Percentiles rank a stretch among this genome's conserved stretches.
These are phyloP conservation scores for Lolium multiflorum DNA, from an alignment of 176 grass and related monocot genomes.

Conservation along the genomic window DNA sequence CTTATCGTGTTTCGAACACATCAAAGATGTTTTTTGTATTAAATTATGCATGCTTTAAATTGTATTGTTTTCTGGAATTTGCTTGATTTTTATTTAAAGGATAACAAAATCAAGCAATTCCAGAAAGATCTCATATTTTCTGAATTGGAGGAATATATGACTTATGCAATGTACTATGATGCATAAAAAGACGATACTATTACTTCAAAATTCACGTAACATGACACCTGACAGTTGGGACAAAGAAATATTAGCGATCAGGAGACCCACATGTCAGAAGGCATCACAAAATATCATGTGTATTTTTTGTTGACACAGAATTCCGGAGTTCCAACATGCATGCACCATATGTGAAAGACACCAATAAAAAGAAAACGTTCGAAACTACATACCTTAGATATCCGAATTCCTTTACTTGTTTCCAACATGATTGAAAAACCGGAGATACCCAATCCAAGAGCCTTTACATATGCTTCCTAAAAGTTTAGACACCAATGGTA, in stretches of 20 bases:
- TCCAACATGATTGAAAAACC: constrained; percentile 64
- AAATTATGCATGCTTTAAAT: too few species aligned
- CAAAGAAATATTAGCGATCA: not conserved
- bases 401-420: too few species aligned
- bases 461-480: constrained; percentile 96
- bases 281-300: not conserved
- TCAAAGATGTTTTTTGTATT: too few species aligned
- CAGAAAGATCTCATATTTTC: too few species aligned
- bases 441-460: constrained; percentile 89
- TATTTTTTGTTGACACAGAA: not conserved
- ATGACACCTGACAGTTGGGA: not conserved
- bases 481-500: constrained; percentile 37
- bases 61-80: too few species aligned
- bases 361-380: too few species aligned
- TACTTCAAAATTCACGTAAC: not conserved
- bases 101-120: too few species aligned
- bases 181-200: too few species aligned
- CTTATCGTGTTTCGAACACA: too few species aligned
- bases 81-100: too few species aligned
- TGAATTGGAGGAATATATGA: not conserved
- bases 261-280: not conserved
- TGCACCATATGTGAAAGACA: not conserved
- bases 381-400: too few species aligned
- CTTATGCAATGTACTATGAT: not conserved
- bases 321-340: not conserved